Base-by-base conservation (phyloP, 768 basidiomycete species). In the Pleurotus platypus region DNA sequence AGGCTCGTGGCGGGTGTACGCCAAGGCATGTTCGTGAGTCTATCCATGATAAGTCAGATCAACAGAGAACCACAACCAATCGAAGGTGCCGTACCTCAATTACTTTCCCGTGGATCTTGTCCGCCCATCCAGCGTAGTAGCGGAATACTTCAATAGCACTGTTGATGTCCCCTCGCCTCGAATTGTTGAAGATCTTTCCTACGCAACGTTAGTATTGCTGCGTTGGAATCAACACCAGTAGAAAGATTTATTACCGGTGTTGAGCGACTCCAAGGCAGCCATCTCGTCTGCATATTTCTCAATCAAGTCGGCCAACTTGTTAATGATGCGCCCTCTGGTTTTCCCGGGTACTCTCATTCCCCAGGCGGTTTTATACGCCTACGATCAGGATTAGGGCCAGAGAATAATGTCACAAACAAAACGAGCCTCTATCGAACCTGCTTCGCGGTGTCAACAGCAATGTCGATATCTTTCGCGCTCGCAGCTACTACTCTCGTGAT, bases 111-210 rank as follows among this genome's bases (percentile, higher is more conserved):
- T 79, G 75, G 54, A 89, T 72, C 74, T 95, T 96, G 75, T 94
- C 94, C 18, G 92, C 90, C 86, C 90, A 91, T 15, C 94, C 94
- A 42, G 85, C 90, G 64, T 89, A 98, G 73, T 95, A 96, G 35
- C 83, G 77, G 61, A 93, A 69, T 27, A 75, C 74, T 18, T 68
- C 73, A 57, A 86, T 75, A 0, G 80, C 69, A 54, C 70, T 69
- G 0, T 65, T 63, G 2, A 89, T 66, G 61, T 90, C 90, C 0
- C 63, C 69, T 15, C 64, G 69, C 57, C 74, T 80, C 11, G 84
- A 76, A 67, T 70, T 75, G 8, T 53, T 35, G 64, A 76, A 86
- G 2, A 81, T 77, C 70, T 87, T 87, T 45, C 86, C 83, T 80
- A 39, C 7, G 30, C n/a, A 53, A 1, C 46, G 24, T 18, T 24